Evolutionary conservation across 441 rosid species (phyloP), one percentile per base, ranked within the genome.

Genomic region (Raphanus hybrid): DNA sequence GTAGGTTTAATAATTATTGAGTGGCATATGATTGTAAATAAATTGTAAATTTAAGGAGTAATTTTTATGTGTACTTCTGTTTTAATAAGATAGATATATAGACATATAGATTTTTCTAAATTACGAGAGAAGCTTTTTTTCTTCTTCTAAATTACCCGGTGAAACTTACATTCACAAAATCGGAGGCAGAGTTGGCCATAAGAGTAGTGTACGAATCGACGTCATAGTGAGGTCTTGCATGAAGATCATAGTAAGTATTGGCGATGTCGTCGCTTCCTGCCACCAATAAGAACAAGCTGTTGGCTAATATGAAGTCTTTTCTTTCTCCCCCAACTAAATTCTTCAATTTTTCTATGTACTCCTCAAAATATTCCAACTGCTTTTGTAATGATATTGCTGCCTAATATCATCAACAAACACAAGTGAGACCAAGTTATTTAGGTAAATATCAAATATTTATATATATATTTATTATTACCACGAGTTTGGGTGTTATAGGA

Each of bases 211-310:
- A 94, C 8, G 86, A 41, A 32, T 86, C 79, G 59, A 88, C 34
- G 68, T 87, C 86, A 48, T 88, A 92, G 5, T 87, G 86, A 8
- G 80, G 71, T 73, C 81, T 64, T 48, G 90, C 81, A 3, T 72
- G 87, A 4, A 84, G 45, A 8, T 43, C 39, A 57, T 81, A 88
- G 62, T 91, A 94, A 3, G 86, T 89, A 66, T 86, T 87, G 45
- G 92, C 95, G 5, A 94, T 82, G 74, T 94, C 98, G 32, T 94
- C 86, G 64, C 95, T 92, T 10, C 97, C 88, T 5, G 87, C 85
- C 2, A 87, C 93, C 71, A 85, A 80, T 1, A 81, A 6, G 67
- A 61, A 78, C 37, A 92, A 0, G 72, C 89, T 84, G 9, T 83
- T 86, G 37, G 71, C 81, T 43, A 89, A 0, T 23, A 87, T 86